Percentiles rank a stretch among this genome's conserved stretches.
phyloP scores from a whole-genome alignment of 768 basidiomycete species.

The Calocera cornea region DNA sequence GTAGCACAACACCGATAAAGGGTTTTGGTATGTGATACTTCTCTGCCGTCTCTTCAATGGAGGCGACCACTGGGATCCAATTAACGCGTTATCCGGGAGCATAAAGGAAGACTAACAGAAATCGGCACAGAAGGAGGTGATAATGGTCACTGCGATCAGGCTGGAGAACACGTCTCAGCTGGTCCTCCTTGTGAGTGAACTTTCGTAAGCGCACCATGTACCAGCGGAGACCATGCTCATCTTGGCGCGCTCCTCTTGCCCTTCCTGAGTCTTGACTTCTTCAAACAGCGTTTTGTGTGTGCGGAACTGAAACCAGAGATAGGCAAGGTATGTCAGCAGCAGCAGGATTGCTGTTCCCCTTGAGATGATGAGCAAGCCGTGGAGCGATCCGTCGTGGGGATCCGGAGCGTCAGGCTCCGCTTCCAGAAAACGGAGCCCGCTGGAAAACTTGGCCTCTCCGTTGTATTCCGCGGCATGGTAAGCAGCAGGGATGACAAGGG shows the following conservation, averaged over 20 bases:
- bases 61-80: conserved; percentile 53
- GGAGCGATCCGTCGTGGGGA: conserved; percentile 19
- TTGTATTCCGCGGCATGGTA: conserved; percentile 34
- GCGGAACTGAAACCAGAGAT: conserved; percentile 61
- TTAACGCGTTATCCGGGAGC: neutral
- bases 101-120: conserved; percentile 39
- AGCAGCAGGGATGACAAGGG: conserved; percentile 83
- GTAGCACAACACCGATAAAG: conserved; percentile 74
- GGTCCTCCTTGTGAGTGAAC: neutral
- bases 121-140: conserved; percentile 84
- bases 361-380: conserved; percentile 59
- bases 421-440: conserved; percentile 10
- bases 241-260: conserved; percentile 32
- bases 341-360: conserved; percentile 68
- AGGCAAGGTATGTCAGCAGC: conserved; percentile 57
- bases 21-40: conserved; percentile 68
- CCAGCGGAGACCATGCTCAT: conserved; percentile 65
- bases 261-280: conserved; percentile 30
- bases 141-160: conserved; percentile 57
- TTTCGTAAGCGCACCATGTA: conserved; percentile 28
- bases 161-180: conserved; percentile 23
- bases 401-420: conserved; percentile 17
- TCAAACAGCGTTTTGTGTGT: conserved; percentile 9
- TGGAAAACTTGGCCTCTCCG: conserved; percentile 7
- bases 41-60: conserved; percentile 80